Evolutionary conservation across 768 basidiomycete genomes (phyloP), one percentile per base, ranked within the genome.

Genomic region (Phallus indusiatus): DNA sequence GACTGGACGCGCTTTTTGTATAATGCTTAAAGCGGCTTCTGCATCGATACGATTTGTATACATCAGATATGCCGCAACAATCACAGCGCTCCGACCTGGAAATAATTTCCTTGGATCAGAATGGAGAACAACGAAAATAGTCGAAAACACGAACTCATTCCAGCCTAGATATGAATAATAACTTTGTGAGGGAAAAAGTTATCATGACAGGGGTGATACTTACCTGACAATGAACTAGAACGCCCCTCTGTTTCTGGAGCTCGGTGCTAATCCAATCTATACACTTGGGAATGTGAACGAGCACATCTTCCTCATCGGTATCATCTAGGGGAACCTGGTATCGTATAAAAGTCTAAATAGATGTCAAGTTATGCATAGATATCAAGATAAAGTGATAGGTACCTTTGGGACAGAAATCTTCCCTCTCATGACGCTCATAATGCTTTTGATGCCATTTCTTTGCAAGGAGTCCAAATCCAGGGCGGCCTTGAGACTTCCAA

Each of bases 11-110:
- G 77, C 81, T 58, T 78, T 72, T 57, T 76, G 76, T 61, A 95
- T 84, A 62, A 87, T 72, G 21, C 83, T 79, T 12, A 96, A 71
- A 5, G 94, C 92, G 20, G 76, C 72, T 11, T 79, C 72, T 0
- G 79, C 74, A 60, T 85, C 80, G 1, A 83, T 51, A 16, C 82
- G 76, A 62, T 77, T 75, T 4, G 80, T 79, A 65, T 86, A 81
- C 90, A 96, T 94, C 49, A 96, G 74, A 67, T 92, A 96, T 4
- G 93, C 94, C 1, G 90, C 85, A 7, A 88, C 86, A 51, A 95
- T 84, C 1, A 90, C 87, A 7, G 86, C 84, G 63, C 90, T 93
- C 21, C 94, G 82, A 66, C 88, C 88, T 91, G 62, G 20, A 47
- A n/a, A 53, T 21, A 46, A 14, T 53, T 62, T 28, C 28, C 53